Base-by-base conservation (phyloP, 1,284 basidiomycete genomes). In the Agroathelia rolfsii region DNA sequence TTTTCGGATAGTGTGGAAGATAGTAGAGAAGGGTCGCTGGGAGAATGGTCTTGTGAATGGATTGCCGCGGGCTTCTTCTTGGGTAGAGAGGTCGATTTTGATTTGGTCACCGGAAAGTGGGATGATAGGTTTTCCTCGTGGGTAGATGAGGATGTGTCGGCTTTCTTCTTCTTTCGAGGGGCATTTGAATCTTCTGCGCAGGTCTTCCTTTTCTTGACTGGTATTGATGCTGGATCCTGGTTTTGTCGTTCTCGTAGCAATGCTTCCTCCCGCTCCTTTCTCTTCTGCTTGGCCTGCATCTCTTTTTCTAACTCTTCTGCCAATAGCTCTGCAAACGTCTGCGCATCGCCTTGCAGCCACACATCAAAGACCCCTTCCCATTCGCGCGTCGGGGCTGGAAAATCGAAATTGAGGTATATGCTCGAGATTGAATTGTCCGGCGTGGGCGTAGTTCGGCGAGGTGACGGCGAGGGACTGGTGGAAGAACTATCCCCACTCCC, bases 291-390 rank as follows among this genome's bases (percentile, higher is more conserved):
- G 12, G 62, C 61, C 23, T 48, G 55, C 10, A 50, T 47, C 47
- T 76, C 72, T 42, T 62, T 65, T 39, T 61, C 59, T 18, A 82
- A 59, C 52, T 75, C 76, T 16, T 64, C 62, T 35, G 62, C 63
- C 38, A 83, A 50, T 43, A 71, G 53, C 24, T 58, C 55, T 3
- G 83, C 81, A 53, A 92, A 88, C 15, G 51, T 51, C 54, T 95
- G 92, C 3, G 88, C 78, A 50, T 96, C 88, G 3, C 90, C 89
- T 46, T 88, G 76, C 28, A 92, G 56, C 87, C 89, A 96, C 17
- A 78, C 71, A 55, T 96, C 90, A 47, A 96, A 95, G 2, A 92
- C 79, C 14, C 78, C 85, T 42, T 86, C 80, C 89, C 89, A 95
- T 44, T 92, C 86, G 32, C 76, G 67, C 5, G 77, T 77, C 7